These are phyloP conservation scores for Suillus luteus DNA, from an alignment of 768 basidiomycete species.

Conservation along the genomic window DNA sequence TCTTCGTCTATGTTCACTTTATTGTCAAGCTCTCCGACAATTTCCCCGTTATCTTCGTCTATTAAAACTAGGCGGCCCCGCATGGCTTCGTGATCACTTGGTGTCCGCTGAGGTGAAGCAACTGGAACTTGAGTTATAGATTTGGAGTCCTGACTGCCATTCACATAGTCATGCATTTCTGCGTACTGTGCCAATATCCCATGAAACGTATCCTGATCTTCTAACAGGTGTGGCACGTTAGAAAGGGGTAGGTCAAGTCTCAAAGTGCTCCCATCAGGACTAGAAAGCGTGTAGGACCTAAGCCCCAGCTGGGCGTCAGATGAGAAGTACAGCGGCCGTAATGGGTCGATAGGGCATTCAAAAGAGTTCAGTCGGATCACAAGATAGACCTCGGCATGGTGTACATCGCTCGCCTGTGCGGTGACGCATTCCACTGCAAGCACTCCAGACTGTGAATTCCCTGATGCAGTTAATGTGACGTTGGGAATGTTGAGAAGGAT, in stretches of 20 bases:
- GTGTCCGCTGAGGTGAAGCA: slow-evolving; percentile 37
- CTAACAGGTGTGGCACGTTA: slow-evolving; percentile 39
- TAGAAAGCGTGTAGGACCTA: slow-evolving; percentile 35
- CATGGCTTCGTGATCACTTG: slow-evolving; percentile 29
- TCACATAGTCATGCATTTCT: slow-evolving; percentile 38
- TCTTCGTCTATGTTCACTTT: slow-evolving; percentile 60
- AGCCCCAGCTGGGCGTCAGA: slow-evolving; percentile 7
- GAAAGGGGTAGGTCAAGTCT: slow-evolving; percentile 30
- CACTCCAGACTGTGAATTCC: slow-evolving; percentile 40
- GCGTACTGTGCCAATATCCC: slow-evolving; percentile 68
- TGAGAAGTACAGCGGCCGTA: slow-evolving; percentile 44
- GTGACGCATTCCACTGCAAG: slow-evolving; percentile 63
- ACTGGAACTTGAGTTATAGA: slow-evolving; percentile 15
- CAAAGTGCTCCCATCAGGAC: slow-evolving; percentile 26
- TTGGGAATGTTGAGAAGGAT: slow-evolving; percentile 54
- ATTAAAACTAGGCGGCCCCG: slow-evolving; percentile 68
- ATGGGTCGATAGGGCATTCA: slow-evolving; percentile 65
- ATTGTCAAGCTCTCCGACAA: slow-evolving; percentile 69
- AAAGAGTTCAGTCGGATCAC: slow-evolving; percentile 57
- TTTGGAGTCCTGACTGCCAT: slow-evolving; percentile 7
- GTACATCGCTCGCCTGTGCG: slow-evolving; percentile 31
- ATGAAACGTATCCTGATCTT: slow-evolving; percentile 68
- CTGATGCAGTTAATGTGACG: slow-evolving; percentile 41
- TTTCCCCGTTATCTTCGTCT: slow-evolving; percentile 70
- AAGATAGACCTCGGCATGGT: slow-evolving; percentile 57